A percentile compares a stretch with the other conserved stretches of the same genome.
Conservation (phyloP, 164 flowering plant genomes). For the Chimonanthus praecox region DNA sequence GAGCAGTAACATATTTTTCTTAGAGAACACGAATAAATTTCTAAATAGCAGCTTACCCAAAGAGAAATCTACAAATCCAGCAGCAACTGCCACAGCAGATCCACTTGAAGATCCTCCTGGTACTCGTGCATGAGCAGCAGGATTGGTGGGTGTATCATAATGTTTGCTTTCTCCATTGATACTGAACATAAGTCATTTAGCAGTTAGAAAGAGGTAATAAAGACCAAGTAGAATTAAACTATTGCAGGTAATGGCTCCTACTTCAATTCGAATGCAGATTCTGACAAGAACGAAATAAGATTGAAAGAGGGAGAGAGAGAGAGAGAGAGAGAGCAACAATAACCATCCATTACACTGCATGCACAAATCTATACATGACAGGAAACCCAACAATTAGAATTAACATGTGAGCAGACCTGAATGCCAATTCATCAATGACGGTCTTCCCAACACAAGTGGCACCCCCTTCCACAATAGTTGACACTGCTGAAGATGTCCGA, state of each 20-base stretch:
- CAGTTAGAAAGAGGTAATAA: neutral
- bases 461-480: conserved; percentile 78
- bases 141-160: conserved; percentile 82
- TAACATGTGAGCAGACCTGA: conserved; percentile 35
- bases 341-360: neutral
- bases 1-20: neutral
- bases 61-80: conserved; percentile 74
- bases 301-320: neutral
- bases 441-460: conserved; percentile 89
- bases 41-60: conserved; percentile 47
- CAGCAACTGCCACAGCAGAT: conserved; percentile 92
- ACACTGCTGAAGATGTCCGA: conserved; percentile 55
- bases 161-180: conserved; percentile 79
- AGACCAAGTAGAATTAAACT: conserved; percentile 4
- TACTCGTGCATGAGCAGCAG: conserved; percentile 51
- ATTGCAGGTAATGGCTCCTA: neutral
- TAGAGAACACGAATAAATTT: neutral
- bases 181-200: conserved; percentile 33
- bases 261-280: neutral
- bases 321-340: neutral
- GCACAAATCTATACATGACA: neutral
- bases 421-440: conserved; percentile 77
- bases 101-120: conserved; percentile 95
- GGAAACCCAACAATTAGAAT: neutral
- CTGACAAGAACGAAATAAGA: neutral